A percentile compares a stretch with the other conserved stretches of the same genome.
phyloP scores from a whole-genome alignment of 306 rosid genomes.

The Cucumis hystrix region DNA sequence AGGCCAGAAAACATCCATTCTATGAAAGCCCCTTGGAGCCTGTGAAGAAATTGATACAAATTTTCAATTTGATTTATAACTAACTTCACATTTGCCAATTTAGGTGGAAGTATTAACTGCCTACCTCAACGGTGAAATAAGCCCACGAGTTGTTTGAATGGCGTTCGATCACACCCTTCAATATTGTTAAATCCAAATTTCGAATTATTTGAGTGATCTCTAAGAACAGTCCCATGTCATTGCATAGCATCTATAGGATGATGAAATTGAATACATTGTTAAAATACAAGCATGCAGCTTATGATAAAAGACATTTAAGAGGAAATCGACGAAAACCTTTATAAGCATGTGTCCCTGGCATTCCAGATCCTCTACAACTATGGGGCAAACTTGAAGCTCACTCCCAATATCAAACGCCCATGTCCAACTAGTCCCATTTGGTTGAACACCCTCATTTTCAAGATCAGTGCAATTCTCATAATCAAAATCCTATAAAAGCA shows the following conservation, averaged over 20 bases:
- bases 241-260: constrained; percentile 33
- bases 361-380: constrained; percentile 78
- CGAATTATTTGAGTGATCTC: constrained; percentile 70
- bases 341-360: constrained; percentile 62
- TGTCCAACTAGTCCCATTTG: constrained; percentile 61
- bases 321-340: constrained; percentile 30
- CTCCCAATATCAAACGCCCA: constrained; percentile 49
- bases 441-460: constrained; percentile 5
- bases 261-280: not conserved
- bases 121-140: constrained; percentile 72
- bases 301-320: not conserved
- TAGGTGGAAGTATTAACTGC: not conserved
- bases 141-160: constrained; percentile 48
- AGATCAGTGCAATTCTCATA: constrained; percentile 18
- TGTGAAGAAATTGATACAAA: not conserved
- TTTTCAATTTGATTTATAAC: not conserved
- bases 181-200: constrained; percentile 41
- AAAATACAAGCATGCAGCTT: not conserved
- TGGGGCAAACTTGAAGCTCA: constrained; percentile 48
- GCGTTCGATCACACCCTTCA: constrained; percentile 56
- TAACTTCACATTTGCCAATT: not conserved
- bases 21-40: constrained; percentile 79
- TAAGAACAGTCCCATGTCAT: constrained; percentile 58
- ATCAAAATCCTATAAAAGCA: constrained; percentile 28
- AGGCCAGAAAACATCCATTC: constrained; percentile 78